Evolutionary conservation across 805 yeast genomes (phyloP).

Genomic region (Wickerhamomyces tratensis): DNA sequence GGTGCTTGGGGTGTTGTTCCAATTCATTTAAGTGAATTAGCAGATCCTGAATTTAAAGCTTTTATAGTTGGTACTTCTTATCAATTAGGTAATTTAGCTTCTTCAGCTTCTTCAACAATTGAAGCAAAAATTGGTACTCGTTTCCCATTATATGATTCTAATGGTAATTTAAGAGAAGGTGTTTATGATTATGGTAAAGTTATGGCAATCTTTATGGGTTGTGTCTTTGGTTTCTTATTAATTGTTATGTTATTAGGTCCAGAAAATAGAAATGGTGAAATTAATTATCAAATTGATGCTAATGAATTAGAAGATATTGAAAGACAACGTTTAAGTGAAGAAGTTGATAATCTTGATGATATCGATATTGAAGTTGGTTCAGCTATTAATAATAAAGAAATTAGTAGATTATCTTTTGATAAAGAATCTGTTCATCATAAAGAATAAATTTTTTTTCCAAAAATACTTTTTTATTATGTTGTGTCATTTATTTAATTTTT

Average conservation of each 20-base stretch:
- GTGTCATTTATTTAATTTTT: no score
- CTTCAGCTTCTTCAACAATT: constrained; percentile 62
- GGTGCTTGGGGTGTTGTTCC: constrained; percentile 68
- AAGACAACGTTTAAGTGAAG: constrained; percentile 15
- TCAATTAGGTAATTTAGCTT: constrained; percentile 60
- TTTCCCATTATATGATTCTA: constrained; percentile 30
- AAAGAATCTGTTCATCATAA: neutral
- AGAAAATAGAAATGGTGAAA: constrained; percentile 34
- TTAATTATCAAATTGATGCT: constrained; percentile 12
- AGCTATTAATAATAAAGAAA: neutral
- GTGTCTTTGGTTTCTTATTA: constrained; percentile 45
- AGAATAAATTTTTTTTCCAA: neutral
- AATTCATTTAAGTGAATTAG: constrained; percentile 48
- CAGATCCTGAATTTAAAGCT: constrained; percentile 54
- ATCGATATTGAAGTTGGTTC: constrained; percentile 4
- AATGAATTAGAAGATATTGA: constrained; percentile 14
- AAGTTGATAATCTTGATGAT: neutral
- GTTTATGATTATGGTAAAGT: constrained; percentile 45
- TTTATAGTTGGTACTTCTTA: constrained; percentile 56
- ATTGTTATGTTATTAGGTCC: constrained; percentile 49
- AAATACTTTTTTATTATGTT: no score
- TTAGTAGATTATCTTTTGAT: neutral
- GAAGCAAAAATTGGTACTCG: constrained; percentile 52
- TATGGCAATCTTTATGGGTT: constrained; percentile 60
- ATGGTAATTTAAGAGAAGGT: constrained; percentile 21